These are phyloP conservation scores for Populus hybrid DNA, from an alignment of 441 rosid genomes.

Conservation along the genomic window DNA sequence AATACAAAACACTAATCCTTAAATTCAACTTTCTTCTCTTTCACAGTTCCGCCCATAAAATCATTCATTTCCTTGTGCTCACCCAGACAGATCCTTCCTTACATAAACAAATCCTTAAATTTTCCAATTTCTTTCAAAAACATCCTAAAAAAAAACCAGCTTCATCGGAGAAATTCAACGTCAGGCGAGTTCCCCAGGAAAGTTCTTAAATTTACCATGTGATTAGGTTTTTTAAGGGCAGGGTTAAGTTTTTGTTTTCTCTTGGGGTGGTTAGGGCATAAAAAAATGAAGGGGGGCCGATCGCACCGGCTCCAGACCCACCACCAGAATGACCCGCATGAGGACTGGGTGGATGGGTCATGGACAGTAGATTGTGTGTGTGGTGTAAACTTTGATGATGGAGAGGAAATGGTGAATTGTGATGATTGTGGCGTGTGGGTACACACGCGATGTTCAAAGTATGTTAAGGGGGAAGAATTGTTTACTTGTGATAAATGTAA, in stretches of 20 bases:
- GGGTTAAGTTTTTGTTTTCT: not conserved
- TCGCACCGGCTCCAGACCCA: constrained; percentile 59
- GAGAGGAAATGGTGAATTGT: constrained; percentile 98
- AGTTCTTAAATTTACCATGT: not conserved
- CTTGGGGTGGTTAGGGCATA: not conserved
- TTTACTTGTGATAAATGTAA: too few relatives aligned
- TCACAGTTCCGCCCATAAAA: not conserved
- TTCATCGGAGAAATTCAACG: not conserved
- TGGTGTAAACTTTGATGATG: constrained; percentile 93
- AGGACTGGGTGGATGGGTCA: constrained; percentile 95
- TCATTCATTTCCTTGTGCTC: not conserved
- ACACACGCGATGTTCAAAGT: constrained; percentile 93
- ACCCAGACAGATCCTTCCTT: not conserved
- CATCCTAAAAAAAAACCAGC: not conserved
- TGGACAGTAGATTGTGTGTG: constrained; percentile 99
- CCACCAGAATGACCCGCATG: constrained; percentile 49
- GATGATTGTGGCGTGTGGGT: constrained; percentile 99
- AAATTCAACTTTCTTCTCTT: not conserved
- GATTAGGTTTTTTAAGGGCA: not conserved
- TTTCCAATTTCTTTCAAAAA: not conserved
- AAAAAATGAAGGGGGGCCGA: constrained; percentile 49
- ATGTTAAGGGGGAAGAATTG: constrained; percentile 75
- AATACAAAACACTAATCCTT: not conserved
- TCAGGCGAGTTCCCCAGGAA: not conserved
- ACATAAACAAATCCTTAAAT: not conserved